Conservation (phyloP, 192 early-diverging fungal genomes). For the Umbelopsis sp. region DNA sequence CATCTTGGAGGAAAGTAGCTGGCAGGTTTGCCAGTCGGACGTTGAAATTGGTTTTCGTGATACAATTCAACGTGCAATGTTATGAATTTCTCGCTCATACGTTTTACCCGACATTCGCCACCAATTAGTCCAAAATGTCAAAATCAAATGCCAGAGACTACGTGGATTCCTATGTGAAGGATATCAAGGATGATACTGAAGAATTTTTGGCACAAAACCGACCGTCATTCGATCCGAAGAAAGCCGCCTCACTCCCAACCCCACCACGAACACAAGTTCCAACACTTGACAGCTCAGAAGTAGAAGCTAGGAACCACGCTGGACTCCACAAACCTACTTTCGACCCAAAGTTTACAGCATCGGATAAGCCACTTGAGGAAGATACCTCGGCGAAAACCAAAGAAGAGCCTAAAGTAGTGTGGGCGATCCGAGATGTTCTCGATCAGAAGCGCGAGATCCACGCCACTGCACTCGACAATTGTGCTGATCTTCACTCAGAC, state of each 20-base stretch:
- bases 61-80: no score
- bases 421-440: slow-evolving; percentile 26
- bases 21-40: no score
- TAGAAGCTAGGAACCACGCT: neutral
- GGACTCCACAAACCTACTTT: neutral
- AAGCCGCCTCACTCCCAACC: slow-evolving; percentile 20
- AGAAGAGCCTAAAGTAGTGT: slow-evolving; percentile 19
- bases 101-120: neutral
- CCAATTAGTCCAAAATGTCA: slow-evolving; percentile 18
- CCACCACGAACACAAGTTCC: neutral
- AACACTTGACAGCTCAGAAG: neutral
- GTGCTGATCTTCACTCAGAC: slow-evolving; percentile 38
- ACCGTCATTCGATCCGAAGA: slow-evolving; percentile 33
- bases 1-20: no score
- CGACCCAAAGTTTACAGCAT: slow-evolving; percentile 21
- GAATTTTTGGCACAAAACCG: slow-evolving; percentile 31
- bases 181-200: slow-evolving; percentile 15
- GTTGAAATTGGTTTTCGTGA: no score
- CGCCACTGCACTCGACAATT: slow-evolving; percentile 34
- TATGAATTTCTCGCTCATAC: no score
- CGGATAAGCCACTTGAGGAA: neutral
- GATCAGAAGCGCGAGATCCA: slow-evolving; percentile 40
- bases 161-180: slow-evolving; percentile 36
- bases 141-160: slow-evolving; percentile 31
- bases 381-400: neutral